A percentile compares a stretch with the other conserved stretches of the same genome.
Conservation (phyloP, 1,284 basidiomycete genomes). For the Marasmius tenuissimus region DNA sequence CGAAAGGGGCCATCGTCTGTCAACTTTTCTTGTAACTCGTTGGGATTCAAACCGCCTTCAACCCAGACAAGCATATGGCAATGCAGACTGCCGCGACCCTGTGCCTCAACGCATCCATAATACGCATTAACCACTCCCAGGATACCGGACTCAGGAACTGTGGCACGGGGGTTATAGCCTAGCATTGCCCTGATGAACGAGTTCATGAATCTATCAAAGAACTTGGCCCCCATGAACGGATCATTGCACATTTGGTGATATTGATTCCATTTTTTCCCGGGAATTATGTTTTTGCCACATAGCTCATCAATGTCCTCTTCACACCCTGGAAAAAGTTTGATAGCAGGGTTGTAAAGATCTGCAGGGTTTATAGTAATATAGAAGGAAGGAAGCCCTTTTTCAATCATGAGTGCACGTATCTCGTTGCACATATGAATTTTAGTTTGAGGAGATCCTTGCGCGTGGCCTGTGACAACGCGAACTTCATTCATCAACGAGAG, state of each 20-base stretch:
- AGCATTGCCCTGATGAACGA: too few species aligned
- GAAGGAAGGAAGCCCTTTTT: conserved; percentile 29
- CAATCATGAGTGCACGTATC: conserved; percentile 30
- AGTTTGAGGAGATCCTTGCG: conserved; percentile 30
- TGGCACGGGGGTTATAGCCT: too few species aligned
- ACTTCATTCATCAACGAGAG: conserved; percentile 33
- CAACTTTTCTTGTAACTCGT: conserved; percentile 28
- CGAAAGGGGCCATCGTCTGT: too few species aligned
- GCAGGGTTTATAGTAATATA: conserved; percentile 44
- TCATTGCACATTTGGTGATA: too few species aligned
- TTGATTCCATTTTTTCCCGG: too few species aligned
- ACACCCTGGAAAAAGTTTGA: too few species aligned
- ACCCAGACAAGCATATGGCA: conserved; percentile 47
- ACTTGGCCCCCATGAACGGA: conserved; percentile 32
- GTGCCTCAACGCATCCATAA: conserved; percentile 43
- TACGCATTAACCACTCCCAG: conserved; percentile 34
- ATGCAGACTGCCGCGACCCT: conserved; percentile 39
- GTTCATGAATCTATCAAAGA: conserved; percentile 37
- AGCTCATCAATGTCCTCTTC: too few species aligned
- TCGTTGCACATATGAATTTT: conserved; percentile 33
- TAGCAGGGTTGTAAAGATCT: conserved; percentile 35
- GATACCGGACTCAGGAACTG: too few species aligned
- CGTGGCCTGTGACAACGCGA: conserved; percentile 25
- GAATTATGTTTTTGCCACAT: too few species aligned
- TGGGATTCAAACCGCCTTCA: conserved; percentile 32